Conservation (phyloP, 345 rosid genomes). For the Zanthoxylum bungeanum region DNA sequence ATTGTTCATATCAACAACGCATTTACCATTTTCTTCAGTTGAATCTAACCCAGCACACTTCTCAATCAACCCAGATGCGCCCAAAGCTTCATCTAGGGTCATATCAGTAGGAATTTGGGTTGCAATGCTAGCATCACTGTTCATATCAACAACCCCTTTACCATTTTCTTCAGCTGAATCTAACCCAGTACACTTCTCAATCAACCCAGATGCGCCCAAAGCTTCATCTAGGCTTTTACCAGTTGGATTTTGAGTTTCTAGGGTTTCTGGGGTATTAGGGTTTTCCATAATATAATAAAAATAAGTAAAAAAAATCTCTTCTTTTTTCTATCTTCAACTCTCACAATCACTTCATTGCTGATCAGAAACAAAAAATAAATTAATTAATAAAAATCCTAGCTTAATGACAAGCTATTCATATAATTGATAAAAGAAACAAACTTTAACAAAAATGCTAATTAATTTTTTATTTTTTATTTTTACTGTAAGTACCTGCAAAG, state of each 20-base stretch:
- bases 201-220: conserved; percentile 22
- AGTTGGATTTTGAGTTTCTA: conserved; percentile 37
- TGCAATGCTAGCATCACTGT: conserved; percentile 6
- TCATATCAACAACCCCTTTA: conserved; percentile 15
- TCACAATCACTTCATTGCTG: conserved; percentile 24
- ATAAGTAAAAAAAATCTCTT: neutral
- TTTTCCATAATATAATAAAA: conserved; percentile 25
- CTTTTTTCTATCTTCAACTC: neutral
- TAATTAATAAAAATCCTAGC: conserved; percentile 7
- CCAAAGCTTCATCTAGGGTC: conserved; percentile 45
- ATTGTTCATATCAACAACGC: conserved; percentile 14
- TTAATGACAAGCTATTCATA: neutral
- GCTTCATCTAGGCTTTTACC: conserved; percentile 43
- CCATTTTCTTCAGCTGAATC: conserved; percentile 19
- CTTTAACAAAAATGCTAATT: neutral
- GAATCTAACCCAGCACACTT: conserved; percentile 20
- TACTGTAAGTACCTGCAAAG: conserved; percentile 8
- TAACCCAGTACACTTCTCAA: conserved; percentile 18
- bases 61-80: conserved; percentile 23
- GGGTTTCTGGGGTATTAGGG: conserved; percentile 40
- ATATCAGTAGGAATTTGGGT: conserved; percentile 33
- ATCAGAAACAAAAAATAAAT: neutral
- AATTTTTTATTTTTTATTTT: too few relatives aligned
- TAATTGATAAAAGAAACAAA: neutral
- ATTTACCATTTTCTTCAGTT: conserved; percentile 17